Evolutionary conservation across 441 rosid genomes (phyloP), one percentile per base, ranked within the genome.

Genomic region (Codiaeum variegatum): DNA sequence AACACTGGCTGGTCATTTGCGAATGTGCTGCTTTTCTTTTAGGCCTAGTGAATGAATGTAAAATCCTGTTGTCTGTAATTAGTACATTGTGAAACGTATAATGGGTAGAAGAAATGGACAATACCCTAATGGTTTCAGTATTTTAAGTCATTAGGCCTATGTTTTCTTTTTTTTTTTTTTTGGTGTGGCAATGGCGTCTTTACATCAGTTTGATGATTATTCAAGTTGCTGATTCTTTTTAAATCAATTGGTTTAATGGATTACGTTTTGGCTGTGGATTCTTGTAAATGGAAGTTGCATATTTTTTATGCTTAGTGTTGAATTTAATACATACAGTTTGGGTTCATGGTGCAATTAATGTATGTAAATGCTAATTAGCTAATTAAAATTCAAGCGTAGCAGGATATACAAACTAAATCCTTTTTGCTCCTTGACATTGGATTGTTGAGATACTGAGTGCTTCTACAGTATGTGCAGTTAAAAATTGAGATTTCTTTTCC

Each of bases 221-320:
- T 12, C 8, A 44, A 51, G 7, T 29, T 32, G 6, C 32, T 67
- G 16, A 9, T 67, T 28, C 46, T 51, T 31, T 8, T 4, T 18
- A 67, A 3, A 51, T 29, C 71, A 32, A 12, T 68, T 68, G 10
- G 24, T 67, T 69, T 69, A 55, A 10, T 59, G 5, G 29, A 42
- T n/a, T 26, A 40, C 18, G 24, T 3, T 40, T 58, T 28, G 58
- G 24, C 3, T 21, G 66, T 21, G 66, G 56, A 69, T 69, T 55
- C 24, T 38, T 38, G 63, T 38, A 52, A 34, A 40, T 68, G 62
- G 42, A 68, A 32, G 21, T 21, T 7, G 2, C 6, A 55, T 21
- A 55, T 29, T 56, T 26, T 5, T 56, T 52, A n/a, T 42, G 40
- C 28, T 24, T 70, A 11, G 3, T 24, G 32, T 59, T 32, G 18